Evolutionary conservation across 73 alveolate genomes (phyloP).

Genomic region (Diophrys sp.): DNA sequence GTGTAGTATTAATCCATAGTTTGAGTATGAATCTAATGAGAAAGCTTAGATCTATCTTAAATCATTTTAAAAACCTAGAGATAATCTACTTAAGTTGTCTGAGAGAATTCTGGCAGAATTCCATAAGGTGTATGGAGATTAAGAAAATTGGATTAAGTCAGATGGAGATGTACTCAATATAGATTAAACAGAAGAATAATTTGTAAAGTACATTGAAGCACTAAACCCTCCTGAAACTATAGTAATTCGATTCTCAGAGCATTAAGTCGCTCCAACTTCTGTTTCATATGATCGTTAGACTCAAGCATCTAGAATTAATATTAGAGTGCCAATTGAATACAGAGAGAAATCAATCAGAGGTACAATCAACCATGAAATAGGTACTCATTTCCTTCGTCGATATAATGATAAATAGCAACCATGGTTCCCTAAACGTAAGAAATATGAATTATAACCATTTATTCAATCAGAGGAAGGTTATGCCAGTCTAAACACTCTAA

Average conservation of each 20-base stretch:
- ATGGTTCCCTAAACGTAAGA: slow-evolving; percentile 74
- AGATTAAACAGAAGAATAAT: slow-evolving; percentile 58
- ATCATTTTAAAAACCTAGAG: slow-evolving; percentile 31
- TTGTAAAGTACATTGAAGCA: slow-evolving; percentile 58
- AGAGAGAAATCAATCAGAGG: slow-evolving; percentile 71
- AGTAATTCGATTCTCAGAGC: background rate
- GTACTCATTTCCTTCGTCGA: slow-evolving; percentile 80
- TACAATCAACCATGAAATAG: slow-evolving; percentile 83
- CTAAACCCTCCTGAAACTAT: slow-evolving; percentile 23
- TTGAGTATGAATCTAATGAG: slow-evolving; percentile 53
- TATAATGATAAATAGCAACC: slow-evolving; percentile 65
- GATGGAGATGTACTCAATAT: slow-evolving; percentile 74
- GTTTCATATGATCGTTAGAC: background rate
- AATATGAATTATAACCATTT: slow-evolving; percentile 65
- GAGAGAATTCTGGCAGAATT: slow-evolving; percentile 60
- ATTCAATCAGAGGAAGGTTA: slow-evolving; percentile 81
- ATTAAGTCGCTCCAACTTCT: slow-evolving; percentile 8
- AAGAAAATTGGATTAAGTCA: slow-evolving; percentile 46
- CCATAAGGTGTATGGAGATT: slow-evolving; percentile 61
- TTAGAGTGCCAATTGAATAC: slow-evolving; percentile 77
- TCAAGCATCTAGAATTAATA: slow-evolving; percentile 51
- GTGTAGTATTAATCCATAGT: slow-evolving; percentile 66
- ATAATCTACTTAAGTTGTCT: slow-evolving; percentile 57
- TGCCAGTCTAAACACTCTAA: slow-evolving; percentile 65
- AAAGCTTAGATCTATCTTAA: slow-evolving; percentile 18